A percentile compares a stretch with the other conserved stretches of the same genome.
These are phyloP conservation scores for Solanum chacoense DNA, from an alignment of 305 asterid species.

Conservation along the genomic window DNA sequence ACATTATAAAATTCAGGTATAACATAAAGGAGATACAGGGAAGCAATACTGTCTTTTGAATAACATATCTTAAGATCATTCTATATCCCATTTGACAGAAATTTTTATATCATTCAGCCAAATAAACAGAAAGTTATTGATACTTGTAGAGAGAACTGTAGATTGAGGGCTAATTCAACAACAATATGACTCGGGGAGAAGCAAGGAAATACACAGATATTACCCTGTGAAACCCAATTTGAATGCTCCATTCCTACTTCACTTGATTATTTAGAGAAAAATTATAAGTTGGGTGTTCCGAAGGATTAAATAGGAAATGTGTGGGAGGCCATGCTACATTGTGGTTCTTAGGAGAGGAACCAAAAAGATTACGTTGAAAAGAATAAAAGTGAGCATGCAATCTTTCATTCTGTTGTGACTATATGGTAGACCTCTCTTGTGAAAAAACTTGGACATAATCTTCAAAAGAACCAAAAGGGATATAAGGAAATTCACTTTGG, in stretches of 20 bases:
- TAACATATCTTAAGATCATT: not conserved
- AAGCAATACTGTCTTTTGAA: not conserved
- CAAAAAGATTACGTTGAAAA: not conserved
- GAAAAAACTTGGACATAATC: not conserved
- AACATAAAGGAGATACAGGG: not conserved
- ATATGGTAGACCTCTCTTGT: not conserved
- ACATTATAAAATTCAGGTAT: not conserved
- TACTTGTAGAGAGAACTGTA: not conserved
- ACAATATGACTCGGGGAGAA: not conserved
- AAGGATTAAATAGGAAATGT: not conserved
- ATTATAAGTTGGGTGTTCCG: not conserved
- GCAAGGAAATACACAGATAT: not conserved
- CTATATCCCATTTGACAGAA: not conserved
- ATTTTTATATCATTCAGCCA: not conserved
- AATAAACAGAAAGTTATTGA: not conserved
- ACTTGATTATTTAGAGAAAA: not conserved
- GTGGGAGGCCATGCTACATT: not conserved
- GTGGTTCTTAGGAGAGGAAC: not conserved
- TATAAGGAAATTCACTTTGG: not conserved
- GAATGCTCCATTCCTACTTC: not conserved
- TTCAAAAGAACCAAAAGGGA: not conserved
- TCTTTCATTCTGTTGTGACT: not conserved
- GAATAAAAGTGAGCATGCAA: not conserved
- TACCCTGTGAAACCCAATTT: not conserved
- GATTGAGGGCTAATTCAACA: not conserved